These are phyloP conservation scores for Euptelea pleiosperma DNA, from an alignment of 164 flowering plant genomes.

Conservation along the genomic window DNA sequence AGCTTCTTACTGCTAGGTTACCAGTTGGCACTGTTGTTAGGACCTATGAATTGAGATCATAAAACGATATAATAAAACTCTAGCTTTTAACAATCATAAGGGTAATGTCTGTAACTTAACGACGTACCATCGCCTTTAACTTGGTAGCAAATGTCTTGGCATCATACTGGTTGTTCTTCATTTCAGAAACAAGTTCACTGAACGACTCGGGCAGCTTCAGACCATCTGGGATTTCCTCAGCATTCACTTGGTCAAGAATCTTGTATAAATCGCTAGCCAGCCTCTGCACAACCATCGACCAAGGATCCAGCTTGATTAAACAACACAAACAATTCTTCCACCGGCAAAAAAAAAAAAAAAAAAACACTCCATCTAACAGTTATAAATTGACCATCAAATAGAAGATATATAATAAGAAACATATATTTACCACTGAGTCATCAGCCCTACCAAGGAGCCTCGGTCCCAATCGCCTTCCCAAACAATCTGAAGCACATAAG, in stretches of 20 bases:
- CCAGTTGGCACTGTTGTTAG: too few relatives aligned
- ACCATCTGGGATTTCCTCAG: slow-evolving; percentile 69
- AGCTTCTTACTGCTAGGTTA: too few relatives aligned
- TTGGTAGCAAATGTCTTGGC: slow-evolving; percentile 72
- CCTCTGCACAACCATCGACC: slow-evolving; percentile 52
- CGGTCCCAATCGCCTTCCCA: slow-evolving; percentile 81
- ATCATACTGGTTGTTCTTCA: slow-evolving; percentile 75
- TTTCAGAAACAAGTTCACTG: slow-evolving; percentile 68
- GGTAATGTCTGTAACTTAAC: neutral
- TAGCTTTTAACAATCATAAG: neutral
- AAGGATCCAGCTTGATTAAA: slow-evolving; percentile 8
- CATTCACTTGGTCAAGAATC: slow-evolving; percentile 72
- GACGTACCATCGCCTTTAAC: slow-evolving; percentile 79
- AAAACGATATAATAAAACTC: too few relatives aligned
- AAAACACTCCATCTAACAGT: neutral
- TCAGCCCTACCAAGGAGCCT: slow-evolving; percentile 68
- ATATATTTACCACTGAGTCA: slow-evolving; percentile 57
- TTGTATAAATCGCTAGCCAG: slow-evolving; percentile 73
- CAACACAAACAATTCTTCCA: neutral
- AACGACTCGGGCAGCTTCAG: slow-evolving; percentile 73
- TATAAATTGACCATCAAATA: neutral
- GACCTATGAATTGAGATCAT: too few relatives aligned
- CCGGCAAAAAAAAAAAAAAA: slow-evolving; percentile 8
- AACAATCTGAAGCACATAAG: slow-evolving; percentile 54
- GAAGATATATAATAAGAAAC: neutral